These are phyloP conservation scores for Giardia muris DNA, from an alignment of 208 protist species.

Conservation along the genomic window DNA sequence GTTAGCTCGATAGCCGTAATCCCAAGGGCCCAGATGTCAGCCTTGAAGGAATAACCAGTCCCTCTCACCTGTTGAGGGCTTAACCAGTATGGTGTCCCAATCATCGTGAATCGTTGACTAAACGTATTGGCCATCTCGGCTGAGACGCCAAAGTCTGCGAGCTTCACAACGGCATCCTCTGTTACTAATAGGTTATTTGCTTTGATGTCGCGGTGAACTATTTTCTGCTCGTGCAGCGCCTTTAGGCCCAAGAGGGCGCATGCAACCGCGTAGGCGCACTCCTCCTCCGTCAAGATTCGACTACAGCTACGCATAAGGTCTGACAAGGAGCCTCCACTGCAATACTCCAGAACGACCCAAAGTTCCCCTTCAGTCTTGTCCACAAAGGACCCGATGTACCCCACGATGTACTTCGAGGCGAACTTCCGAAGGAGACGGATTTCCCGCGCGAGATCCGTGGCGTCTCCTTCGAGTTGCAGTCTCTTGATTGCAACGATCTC, in stretches of 20 bases:
- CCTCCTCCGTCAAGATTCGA: constrained; percentile 44
- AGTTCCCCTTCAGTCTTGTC: constrained; percentile 31
- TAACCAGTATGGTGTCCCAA: constrained; percentile 69
- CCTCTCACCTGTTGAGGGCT: constrained; percentile 41
- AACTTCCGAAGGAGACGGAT: constrained; percentile 44
- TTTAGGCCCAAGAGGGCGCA: constrained; percentile 50
- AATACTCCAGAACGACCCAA: constrained; percentile 56
- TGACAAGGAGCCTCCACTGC: constrained; percentile 53
- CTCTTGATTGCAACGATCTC: constrained; percentile 48
- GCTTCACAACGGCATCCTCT: constrained; percentile 53
- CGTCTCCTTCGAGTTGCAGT: constrained; percentile 35
- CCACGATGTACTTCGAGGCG: constrained; percentile 48
- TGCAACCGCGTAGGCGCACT: constrained; percentile 47
- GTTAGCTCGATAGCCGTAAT: constrained; percentile 65
- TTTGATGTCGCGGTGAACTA: constrained; percentile 75
- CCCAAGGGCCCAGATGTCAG: constrained; percentile 55
- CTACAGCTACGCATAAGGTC: constrained; percentile 55
- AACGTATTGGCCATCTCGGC: constrained; percentile 51
- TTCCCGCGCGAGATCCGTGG: constrained; percentile 44
- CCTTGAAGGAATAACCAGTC: constrained; percentile 7
- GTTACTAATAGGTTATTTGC: constrained; percentile 48
- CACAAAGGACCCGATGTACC: constrained; percentile 45
- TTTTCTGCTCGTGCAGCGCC: constrained; percentile 60
- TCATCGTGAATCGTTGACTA: constrained; percentile 60
- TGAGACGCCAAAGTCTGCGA: constrained; percentile 71